These are phyloP conservation scores for Tuber indicum DNA, from an alignment of 495 filamentous ascomycete species.

Conservation along the genomic window DNA sequence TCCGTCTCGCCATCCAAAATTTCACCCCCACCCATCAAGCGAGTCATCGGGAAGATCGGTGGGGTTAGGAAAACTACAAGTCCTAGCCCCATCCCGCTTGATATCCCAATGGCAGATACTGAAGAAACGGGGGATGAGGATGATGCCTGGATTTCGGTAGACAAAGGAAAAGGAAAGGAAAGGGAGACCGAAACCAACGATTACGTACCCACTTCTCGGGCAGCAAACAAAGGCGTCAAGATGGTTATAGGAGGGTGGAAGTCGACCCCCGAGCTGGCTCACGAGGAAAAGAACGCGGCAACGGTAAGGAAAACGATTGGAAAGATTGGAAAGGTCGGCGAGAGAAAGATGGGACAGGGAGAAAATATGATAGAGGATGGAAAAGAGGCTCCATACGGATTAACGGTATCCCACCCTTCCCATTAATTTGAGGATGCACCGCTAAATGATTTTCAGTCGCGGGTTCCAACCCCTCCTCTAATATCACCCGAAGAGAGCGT, in stretches of 20 bases:
- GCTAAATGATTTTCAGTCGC: slow-evolving; percentile 9
- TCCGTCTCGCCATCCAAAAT: neutral
- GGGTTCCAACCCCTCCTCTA: slow-evolving; percentile 14
- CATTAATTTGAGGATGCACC: slow-evolving; percentile 7
- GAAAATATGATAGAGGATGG: slow-evolving; percentile 15
- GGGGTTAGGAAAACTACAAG: neutral
- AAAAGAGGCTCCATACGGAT: neutral
- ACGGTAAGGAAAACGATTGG: slow-evolving; percentile 58
- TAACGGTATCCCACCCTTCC: slow-evolving; percentile 6
- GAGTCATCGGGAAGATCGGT: slow-evolving; percentile 7
- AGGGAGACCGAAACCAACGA: neutral
- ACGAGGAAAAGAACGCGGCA: slow-evolving; percentile 17
- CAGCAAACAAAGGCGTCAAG: slow-evolving; percentile 39
- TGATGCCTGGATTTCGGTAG: slow-evolving; percentile 10
- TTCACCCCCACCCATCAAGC: slow-evolving; percentile 2
- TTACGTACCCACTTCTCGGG: slow-evolving; percentile 4
- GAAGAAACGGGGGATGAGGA: slow-evolving; percentile 32
- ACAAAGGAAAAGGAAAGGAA: slow-evolving; percentile 16
- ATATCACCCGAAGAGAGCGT: slow-evolving; percentile 18
- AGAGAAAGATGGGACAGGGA: slow-evolving; percentile 67
- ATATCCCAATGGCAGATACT: slow-evolving; percentile 2
- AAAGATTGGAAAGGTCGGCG: slow-evolving; percentile 56
- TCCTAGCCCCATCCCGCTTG: neutral
- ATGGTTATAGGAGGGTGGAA: slow-evolving; percentile 47
- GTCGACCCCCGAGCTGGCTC: slow-evolving; percentile 14